Conservation (phyloP, 2,329 filamentous ascomycete species). For the Sordariomycetes sp. region DNA sequence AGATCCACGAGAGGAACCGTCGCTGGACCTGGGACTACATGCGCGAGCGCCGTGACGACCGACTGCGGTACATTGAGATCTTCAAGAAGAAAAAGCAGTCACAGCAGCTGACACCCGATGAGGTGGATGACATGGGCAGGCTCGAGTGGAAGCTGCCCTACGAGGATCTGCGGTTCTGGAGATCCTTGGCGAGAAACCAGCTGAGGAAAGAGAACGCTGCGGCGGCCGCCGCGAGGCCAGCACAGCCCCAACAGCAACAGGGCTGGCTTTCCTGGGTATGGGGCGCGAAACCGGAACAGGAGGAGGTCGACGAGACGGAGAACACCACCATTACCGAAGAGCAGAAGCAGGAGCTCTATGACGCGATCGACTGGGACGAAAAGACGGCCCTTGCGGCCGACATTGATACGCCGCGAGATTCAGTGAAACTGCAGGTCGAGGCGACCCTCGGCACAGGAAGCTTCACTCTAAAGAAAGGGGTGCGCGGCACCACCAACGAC, state of each 20-base stretch:
- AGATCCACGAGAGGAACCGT: constrained; percentile 88
- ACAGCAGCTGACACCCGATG: constrained; percentile 55
- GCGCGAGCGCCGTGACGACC: constrained; percentile 80
- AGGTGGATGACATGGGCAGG: constrained; percentile 57
- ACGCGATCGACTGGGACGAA: constrained; percentile 97
- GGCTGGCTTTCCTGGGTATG: constrained; percentile 90
- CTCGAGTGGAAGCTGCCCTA: constrained; percentile 85
- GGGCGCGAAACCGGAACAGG: constrained; percentile 56
- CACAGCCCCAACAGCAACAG: constrained; percentile 48
- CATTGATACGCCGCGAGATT: constrained; percentile 81
- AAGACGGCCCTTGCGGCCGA: constrained; percentile 80
- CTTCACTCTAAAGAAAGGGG: constrained; percentile 70
- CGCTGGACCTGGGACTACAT: constrained; percentile 97
- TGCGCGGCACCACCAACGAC: constrained; percentile 49
- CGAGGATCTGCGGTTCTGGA: constrained; percentile 94
- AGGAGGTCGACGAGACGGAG: constrained; percentile 47
- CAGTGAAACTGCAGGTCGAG: constrained; percentile 84
- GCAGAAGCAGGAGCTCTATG: constrained; percentile 90
- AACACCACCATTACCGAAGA: constrained; percentile 87
- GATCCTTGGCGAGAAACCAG: constrained; percentile 85
- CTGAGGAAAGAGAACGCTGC: constrained; percentile 89
- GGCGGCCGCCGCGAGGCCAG: constrained; percentile 53
- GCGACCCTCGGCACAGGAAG: constrained; percentile 90
- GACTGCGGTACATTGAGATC: constrained; percentile 75
- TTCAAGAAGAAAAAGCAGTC: constrained; percentile 89